A percentile compares a stretch with the other conserved stretches of the same genome.
Conservation (phyloP, 148 eudicot genomes). For the Rhododendron henanense region DNA sequence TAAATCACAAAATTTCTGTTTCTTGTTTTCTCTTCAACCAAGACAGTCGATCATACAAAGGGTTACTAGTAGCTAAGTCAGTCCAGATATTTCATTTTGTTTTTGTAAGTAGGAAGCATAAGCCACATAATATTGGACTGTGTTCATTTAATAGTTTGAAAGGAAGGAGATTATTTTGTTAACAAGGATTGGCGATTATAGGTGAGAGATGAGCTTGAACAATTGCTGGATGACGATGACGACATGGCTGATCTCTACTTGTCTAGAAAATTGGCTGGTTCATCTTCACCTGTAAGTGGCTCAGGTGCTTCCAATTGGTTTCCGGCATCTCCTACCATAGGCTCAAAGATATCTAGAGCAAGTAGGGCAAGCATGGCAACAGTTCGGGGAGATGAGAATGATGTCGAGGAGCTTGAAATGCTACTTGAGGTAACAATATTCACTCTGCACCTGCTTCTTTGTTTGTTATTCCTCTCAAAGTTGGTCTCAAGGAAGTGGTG, state of each 20-base stretch:
- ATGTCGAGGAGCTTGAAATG: constrained; percentile 80
- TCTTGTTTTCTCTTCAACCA: neutral
- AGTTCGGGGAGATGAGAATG: constrained; percentile 62
- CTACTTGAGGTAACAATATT: constrained; percentile 54
- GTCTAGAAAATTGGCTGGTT: constrained; percentile 49
- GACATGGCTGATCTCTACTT: constrained; percentile 82
- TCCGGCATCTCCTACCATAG: constrained; percentile 51
- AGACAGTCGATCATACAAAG: neutral
- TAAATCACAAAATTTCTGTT: neutral
- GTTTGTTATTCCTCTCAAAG: constrained; percentile 4
- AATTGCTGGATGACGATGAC: constrained; percentile 70
- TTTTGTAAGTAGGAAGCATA: neutral
- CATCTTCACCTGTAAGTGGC: constrained; percentile 59
- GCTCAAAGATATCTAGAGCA: constrained; percentile 58
- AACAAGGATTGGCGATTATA: constrained; percentile 19
- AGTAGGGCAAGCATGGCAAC: constrained; percentile 62
- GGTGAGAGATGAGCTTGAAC: constrained; percentile 86
- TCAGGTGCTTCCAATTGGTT: constrained; percentile 43
- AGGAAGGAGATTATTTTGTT: neutral
- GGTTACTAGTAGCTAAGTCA: neutral
- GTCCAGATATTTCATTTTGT: neutral
- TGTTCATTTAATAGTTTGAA: neutral
- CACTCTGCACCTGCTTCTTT: neutral
- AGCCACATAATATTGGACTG: neutral
- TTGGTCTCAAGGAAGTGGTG: constrained; percentile 9